Evolutionary conservation across 768 basidiomycete species (phyloP).

Genomic region (Hericium coralloides): DNA sequence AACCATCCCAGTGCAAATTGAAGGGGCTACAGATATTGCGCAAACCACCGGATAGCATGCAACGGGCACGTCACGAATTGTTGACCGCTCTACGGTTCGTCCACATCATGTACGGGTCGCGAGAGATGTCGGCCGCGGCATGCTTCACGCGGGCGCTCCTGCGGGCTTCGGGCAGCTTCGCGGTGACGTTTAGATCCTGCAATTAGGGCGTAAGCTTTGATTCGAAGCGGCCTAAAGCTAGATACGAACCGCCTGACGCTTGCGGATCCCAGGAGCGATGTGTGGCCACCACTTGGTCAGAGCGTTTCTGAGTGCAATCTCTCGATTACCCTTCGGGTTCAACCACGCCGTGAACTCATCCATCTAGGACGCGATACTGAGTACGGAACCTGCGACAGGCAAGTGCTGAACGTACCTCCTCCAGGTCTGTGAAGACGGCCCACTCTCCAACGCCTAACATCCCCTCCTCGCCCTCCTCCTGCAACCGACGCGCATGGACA

Average conservation of each 20-base stretch:
- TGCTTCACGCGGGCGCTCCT: conserved; percentile 62
- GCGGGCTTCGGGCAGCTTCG: conserved; percentile 70
- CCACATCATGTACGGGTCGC: conserved; percentile 87
- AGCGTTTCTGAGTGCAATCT: conserved; percentile 67
- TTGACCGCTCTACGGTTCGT: conserved; percentile 66
- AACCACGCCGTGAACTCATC: conserved; percentile 84
- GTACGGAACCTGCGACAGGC: background rate
- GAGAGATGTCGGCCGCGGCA: conserved; percentile 50
- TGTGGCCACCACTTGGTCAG: conserved; percentile 82
- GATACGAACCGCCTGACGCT: conserved; percentile 59
- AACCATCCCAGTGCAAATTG: no score
- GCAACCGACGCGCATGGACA: conserved; percentile 49
- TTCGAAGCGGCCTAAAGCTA: conserved; percentile 1
- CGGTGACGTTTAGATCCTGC: conserved; percentile 62
- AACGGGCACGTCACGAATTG: conserved; percentile 17
- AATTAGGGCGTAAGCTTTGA: background rate
- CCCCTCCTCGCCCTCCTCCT: conserved; percentile 77
- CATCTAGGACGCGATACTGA: conserved; percentile 38
- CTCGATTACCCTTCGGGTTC: conserved; percentile 85
- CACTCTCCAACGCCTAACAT: conserved; percentile 73
- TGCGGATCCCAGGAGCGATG: conserved; percentile 69
- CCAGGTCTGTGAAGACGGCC: conserved; percentile 82
- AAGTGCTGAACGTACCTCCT: conserved; percentile 55
- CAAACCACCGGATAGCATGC: background rate
- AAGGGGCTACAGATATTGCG: no score